phyloP scores from a whole-genome alignment of 176 grass and related monocot species.

The Pontederia crassipes region DNA sequence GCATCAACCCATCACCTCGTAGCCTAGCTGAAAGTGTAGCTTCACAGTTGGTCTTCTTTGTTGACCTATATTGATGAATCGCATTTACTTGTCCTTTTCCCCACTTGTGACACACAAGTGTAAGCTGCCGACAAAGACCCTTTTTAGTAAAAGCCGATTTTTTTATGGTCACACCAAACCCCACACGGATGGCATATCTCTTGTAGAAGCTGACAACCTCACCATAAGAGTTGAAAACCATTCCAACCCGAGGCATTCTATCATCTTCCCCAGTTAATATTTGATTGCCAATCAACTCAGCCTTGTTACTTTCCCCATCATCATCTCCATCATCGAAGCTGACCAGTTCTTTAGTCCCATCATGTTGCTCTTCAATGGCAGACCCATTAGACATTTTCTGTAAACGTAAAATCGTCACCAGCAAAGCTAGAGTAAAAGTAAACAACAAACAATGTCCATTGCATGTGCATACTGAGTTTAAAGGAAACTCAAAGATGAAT shows the following conservation, averaged over 20 bases:
- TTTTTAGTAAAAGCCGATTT: slow-evolving; percentile 64
- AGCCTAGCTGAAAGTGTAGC: slow-evolving; percentile 71
- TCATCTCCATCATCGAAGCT: background rate
- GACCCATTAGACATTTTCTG: too few species aligned
- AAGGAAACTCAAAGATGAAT: too few species aligned
- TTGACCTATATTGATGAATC: slow-evolving; percentile 47
- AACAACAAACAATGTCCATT: too few species aligned
- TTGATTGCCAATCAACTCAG: slow-evolving; percentile 21
- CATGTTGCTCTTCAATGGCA: too few species aligned
- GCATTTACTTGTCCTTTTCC: slow-evolving; percentile 44
- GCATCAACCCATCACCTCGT: slow-evolving; percentile 78
- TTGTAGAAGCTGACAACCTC: slow-evolving; percentile 67
- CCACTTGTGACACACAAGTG: slow-evolving; percentile 52
- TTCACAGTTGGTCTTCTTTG: slow-evolving; percentile 76
- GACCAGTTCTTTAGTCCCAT: too few species aligned
- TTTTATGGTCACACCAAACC: slow-evolving; percentile 67
- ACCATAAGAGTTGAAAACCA: slow-evolving; percentile 71
- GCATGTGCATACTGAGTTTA: too few species aligned
- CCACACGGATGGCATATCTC: slow-evolving; percentile 48
- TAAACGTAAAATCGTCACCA: too few species aligned
- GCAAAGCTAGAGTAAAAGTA: too few species aligned
- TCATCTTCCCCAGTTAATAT: slow-evolving; percentile 28
- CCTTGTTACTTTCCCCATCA: slow-evolving; percentile 16
- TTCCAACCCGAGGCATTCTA: slow-evolving; percentile 43
- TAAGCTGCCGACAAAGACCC: slow-evolving; percentile 54